A percentile compares a stretch with the other conserved stretches of the same genome.
These are phyloP conservation scores for Umbelopsis sp. DNA, from an alignment of 192 early-diverging fungal genomes.

Conservation along the genomic window DNA sequence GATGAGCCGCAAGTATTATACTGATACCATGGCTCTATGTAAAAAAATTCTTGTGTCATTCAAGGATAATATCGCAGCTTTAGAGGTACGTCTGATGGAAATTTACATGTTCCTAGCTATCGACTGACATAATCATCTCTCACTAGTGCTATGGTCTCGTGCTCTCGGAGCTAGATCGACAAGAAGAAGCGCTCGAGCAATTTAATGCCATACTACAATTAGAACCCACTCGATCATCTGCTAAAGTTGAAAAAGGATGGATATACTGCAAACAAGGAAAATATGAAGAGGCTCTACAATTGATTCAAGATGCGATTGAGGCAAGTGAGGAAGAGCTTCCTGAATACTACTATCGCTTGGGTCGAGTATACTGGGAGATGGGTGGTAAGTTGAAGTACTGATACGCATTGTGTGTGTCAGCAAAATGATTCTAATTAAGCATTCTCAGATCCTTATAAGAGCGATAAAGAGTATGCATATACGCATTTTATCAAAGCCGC, in stretches of 20 bases:
- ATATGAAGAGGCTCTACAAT: conserved; percentile 53
- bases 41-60: conserved; percentile 50
- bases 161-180: conserved; percentile 50
- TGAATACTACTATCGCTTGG: conserved; percentile 65
- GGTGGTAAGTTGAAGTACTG: conserved; percentile 51
- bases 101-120: background rate
- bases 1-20: conserved; percentile 56
- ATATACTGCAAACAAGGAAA: conserved; percentile 58
- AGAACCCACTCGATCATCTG: conserved; percentile 48
- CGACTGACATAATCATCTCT: background rate
- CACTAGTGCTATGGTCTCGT: conserved; percentile 62
- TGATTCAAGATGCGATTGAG: conserved; percentile 56
- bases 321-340: conserved; percentile 49
- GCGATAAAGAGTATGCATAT: conserved; percentile 67
- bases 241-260: conserved; percentile 74
- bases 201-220: conserved; percentile 58
- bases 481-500: conserved; percentile 70
- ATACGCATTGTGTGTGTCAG: background rate
- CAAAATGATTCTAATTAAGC: background rate
- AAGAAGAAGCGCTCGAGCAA: conserved; percentile 57
- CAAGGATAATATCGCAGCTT: conserved; percentile 47
- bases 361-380: conserved; percentile 76
- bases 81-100: conserved; percentile 34
- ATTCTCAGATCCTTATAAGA: conserved; percentile 48
- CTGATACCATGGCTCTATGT: conserved; percentile 59